Evolutionary conservation across 139 green algal genomes (phyloP).

Genomic region (Chlamydomonas urium): DNA sequence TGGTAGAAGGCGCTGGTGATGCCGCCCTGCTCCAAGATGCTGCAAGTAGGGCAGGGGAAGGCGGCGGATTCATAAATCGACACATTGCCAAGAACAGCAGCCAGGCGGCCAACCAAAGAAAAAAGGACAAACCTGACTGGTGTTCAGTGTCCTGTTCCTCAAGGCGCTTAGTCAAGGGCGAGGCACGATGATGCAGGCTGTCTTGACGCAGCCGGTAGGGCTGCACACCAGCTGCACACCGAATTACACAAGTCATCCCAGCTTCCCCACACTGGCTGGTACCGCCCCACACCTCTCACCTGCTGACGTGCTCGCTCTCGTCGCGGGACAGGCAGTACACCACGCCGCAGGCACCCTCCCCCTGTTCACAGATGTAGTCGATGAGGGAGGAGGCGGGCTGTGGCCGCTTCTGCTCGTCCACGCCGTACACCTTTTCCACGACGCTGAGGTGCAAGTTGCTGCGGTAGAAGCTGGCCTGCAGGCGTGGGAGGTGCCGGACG

Average conservation of each 20-base stretch:
- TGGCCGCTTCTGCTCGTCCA: conserved; percentile 26
- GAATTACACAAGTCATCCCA: not conserved
- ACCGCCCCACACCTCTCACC: conserved; percentile 14
- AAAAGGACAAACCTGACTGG: no score
- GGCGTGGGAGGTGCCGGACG: not conserved
- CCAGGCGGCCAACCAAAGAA: no score
- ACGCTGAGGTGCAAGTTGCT: conserved; percentile 74
- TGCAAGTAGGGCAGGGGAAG: no score
- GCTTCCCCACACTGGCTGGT: no score
- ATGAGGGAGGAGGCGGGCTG: conserved; percentile 18
- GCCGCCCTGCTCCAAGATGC: conserved; percentile 29
- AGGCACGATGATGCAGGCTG: no score
- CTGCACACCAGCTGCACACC: not conserved
- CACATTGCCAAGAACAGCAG: no score
- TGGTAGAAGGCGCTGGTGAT: conserved; percentile 75
- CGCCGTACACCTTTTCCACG: conserved; percentile 49
- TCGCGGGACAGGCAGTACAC: conserved; percentile 87
- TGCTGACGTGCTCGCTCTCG: conserved; percentile 77
- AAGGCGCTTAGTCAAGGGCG: no score
- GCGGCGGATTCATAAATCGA: no score
- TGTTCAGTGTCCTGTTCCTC: no score
- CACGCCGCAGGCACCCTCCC: conserved; percentile 62
- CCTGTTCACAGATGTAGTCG: conserved; percentile 25
- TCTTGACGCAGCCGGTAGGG: no score
- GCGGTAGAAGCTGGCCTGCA: conserved; percentile 77